A percentile compares a stretch with the other conserved stretches of the same genome.
Conservation (phyloP, 2,329 filamentous ascomycete genomes). For the Anthostomella pinea region DNA sequence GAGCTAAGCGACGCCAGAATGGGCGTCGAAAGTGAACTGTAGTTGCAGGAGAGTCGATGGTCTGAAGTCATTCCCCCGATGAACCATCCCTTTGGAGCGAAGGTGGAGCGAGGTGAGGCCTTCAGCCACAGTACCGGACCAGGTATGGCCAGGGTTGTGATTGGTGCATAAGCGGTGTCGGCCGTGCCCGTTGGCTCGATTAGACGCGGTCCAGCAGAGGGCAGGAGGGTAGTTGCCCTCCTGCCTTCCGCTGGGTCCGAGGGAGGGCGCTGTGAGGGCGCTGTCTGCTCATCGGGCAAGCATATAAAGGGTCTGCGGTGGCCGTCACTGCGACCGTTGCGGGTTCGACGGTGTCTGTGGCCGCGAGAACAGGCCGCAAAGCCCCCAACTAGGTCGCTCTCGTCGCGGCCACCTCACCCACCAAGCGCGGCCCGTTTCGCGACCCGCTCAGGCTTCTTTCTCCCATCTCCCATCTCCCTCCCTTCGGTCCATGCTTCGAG, state of each 20-base stretch:
- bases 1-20: background rate
- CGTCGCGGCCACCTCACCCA: slow-evolving; percentile 22
- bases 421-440: slow-evolving; percentile 23
- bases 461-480: slow-evolving; percentile 8
- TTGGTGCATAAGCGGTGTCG: slow-evolving; percentile 26
- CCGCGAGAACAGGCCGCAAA: slow-evolving; percentile 27
- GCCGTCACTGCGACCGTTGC: slow-evolving; percentile 22
- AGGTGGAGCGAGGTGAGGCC: slow-evolving; percentile 3
- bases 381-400: slow-evolving; percentile 23
- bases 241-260: slow-evolving; percentile 24
- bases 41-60: too few species aligned
- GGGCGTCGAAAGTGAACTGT: slow-evolving; percentile 7
- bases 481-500: too few species aligned
- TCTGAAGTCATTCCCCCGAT: too few species aligned
- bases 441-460: slow-evolving; percentile 17
- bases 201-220: too few species aligned
- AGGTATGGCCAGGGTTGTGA: slow-evolving; percentile 15
- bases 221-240: too few species aligned
- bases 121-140: slow-evolving; percentile 17
- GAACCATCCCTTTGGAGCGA: too few species aligned
- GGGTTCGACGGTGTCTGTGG: slow-evolving; percentile 20
- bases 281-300: slow-evolving; percentile 10
- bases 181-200: slow-evolving; percentile 10
- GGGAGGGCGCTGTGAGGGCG: slow-evolving; percentile 10
- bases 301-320: slow-evolving; percentile 28